Evolutionary conservation across 371 early-diverging fungal genomes (phyloP).

Genomic region (Thermomucor indicae-seudaticae): DNA sequence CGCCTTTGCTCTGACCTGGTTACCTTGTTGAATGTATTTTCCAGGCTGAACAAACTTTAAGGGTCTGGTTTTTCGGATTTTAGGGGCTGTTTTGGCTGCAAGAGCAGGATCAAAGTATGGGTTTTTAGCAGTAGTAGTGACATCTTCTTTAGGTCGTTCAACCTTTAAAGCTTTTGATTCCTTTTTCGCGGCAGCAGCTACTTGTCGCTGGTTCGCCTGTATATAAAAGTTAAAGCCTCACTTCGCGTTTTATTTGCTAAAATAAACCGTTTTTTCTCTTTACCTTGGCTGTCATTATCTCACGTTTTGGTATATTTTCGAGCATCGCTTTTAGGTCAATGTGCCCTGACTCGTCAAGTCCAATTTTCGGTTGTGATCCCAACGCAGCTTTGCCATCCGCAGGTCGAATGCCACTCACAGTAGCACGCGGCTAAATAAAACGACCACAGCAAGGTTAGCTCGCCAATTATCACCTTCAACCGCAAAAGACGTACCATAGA

Average conservation of each 20-base stretch:
- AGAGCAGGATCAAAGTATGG: slow-evolving; percentile 83
- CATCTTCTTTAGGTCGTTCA: slow-evolving; percentile 32
- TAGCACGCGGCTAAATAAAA: slow-evolving; percentile 6
- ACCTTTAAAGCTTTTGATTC: slow-evolving; percentile 30
- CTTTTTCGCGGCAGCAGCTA: slow-evolving; percentile 40
- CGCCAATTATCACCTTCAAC: too few species aligned
- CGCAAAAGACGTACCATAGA: slow-evolving; percentile 8
- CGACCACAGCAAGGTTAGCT: neutral
- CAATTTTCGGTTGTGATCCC: neutral
- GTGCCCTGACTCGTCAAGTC: slow-evolving; percentile 20
- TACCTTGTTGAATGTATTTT: slow-evolving; percentile 76
- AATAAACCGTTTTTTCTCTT: neutral
- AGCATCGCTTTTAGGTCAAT: slow-evolving; percentile 49
- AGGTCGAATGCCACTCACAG: slow-evolving; percentile 7
- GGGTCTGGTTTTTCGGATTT: slow-evolving; percentile 48
- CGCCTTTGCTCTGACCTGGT: slow-evolving; percentile 74
- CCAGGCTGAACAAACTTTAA: slow-evolving; percentile 83
- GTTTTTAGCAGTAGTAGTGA: slow-evolving; percentile 71
- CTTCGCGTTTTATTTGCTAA: too few species aligned
- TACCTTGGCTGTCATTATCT: slow-evolving; percentile 49
- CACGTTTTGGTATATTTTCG: slow-evolving; percentile 51
- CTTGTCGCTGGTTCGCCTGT: slow-evolving; percentile 49
- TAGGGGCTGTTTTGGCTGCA: slow-evolving; percentile 44
- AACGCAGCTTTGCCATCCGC: neutral
- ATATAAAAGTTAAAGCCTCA: too few species aligned